These are phyloP conservation scores for Arthroderma sp. DNA, from an alignment of 2,329 filamentous ascomycete genomes.

Conservation along the genomic window DNA sequence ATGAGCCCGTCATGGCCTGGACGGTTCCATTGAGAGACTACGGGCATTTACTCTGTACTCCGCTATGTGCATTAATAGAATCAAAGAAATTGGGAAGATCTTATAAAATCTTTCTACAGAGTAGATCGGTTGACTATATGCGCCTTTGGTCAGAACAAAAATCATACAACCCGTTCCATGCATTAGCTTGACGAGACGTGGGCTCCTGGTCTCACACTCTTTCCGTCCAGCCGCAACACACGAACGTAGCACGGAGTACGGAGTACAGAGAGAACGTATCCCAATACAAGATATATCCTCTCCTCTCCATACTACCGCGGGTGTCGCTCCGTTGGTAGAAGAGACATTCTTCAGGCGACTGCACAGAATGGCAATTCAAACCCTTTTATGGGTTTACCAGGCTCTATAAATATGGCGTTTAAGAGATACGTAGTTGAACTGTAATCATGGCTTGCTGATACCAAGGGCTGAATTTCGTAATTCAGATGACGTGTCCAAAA, in stretches of 20 bases:
- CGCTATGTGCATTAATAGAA: not conserved
- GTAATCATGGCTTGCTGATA: not conserved
- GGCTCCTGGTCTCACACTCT: not conserved
- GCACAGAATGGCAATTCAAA: not conserved
- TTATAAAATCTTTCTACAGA: not conserved
- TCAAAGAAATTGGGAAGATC: not conserved
- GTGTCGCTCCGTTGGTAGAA: not conserved
- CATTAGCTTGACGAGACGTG: not conserved
- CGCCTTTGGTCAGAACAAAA: not conserved
- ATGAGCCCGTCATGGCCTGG: too few species aligned
- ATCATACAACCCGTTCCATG: not conserved
- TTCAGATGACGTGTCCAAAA: not conserved
- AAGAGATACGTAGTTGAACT: not conserved
- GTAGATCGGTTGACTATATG: not conserved
- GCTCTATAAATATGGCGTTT: not conserved
- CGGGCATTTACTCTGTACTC: not conserved
- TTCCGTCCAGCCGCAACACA: slow-evolving; percentile 2
- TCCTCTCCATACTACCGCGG: not conserved
- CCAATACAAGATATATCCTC: not conserved
- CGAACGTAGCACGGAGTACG: not conserved
- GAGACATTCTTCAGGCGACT: not conserved
- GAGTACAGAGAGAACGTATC: not conserved
- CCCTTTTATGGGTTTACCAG: not conserved
- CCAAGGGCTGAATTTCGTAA: not conserved
- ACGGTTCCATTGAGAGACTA: too few species aligned